Evolutionary conservation across 345 rosid species (phyloP).

Genomic region (Rhodamnia rubescens): DNA sequence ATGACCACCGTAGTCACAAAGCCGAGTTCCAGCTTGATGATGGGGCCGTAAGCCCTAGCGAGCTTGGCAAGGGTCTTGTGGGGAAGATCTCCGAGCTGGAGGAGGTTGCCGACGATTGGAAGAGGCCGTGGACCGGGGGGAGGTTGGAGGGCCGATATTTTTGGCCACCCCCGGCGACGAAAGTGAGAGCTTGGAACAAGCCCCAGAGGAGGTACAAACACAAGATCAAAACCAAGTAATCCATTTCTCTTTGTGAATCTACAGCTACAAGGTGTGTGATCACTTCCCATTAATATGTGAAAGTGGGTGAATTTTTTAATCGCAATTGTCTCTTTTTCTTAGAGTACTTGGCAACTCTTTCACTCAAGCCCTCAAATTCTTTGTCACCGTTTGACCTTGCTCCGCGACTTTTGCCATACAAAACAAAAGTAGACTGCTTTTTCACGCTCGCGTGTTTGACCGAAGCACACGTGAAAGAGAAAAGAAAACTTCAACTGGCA

Average conservation of each 20-base stretch:
- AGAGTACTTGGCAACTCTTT: no score
- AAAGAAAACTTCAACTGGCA: no score
- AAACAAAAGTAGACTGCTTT: no score
- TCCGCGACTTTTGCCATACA: no score
- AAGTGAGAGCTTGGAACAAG: not conserved
- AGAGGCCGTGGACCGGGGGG: not conserved
- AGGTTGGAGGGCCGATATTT: not conserved
- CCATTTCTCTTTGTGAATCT: not conserved
- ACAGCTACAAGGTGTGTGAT: not conserved
- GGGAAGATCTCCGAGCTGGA: conserved; percentile 7
- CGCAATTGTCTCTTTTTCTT: not conserved
- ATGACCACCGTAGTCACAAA: conserved; percentile 15
- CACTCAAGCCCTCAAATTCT: no score
- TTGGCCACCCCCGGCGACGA: not conserved
- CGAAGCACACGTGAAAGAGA: no score
- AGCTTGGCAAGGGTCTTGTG: conserved; percentile 20
- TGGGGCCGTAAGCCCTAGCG: conserved; percentile 21
- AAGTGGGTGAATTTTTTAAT: not conserved
- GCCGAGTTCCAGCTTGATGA: conserved; percentile 32
- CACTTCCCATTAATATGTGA: not conserved
- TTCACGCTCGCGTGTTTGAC: no score
- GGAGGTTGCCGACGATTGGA: not conserved
- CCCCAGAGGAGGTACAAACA: not conserved
- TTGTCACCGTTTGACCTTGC: no score
- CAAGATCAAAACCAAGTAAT: not conserved